These are phyloP conservation scores for Tilletia caries DNA, from an alignment of 1,284 basidiomycete genomes.

Conservation along the genomic window DNA sequence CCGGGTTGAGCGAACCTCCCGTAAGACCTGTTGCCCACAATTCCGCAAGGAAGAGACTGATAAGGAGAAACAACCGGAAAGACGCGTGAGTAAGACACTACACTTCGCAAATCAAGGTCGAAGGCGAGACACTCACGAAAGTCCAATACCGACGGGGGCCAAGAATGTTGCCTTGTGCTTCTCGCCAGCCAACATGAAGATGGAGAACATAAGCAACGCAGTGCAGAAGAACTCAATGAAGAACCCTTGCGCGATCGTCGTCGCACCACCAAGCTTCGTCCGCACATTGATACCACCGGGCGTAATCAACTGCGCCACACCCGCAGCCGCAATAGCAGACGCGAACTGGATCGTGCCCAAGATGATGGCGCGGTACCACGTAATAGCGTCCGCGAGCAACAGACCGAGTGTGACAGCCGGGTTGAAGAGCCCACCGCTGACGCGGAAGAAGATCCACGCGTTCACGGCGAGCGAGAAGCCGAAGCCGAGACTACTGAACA, in stretches of 20 bases:
- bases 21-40: conserved; percentile 35
- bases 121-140: conserved; percentile 54
- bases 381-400: conserved; percentile 42
- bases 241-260: conserved; percentile 30
- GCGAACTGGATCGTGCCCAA: conserved; percentile 26
- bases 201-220: conserved; percentile 29
- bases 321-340: conserved; percentile 33
- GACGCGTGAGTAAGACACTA: no score
- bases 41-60: conserved; percentile 17
- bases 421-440: conserved; percentile 68
- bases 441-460: conserved; percentile 51
- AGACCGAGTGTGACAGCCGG: conserved; percentile 68
- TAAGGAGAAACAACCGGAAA: no score
- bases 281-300: conserved; percentile 23
- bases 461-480: conserved; percentile 8
- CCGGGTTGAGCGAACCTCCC: conserved; percentile 43
- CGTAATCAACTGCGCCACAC: conserved; percentile 22
- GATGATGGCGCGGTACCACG: conserved; percentile 14
- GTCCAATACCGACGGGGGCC: conserved; percentile 70
- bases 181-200: conserved; percentile 37
- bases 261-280: conserved; percentile 16
- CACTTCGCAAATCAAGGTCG: no score
- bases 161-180: conserved; percentile 68
- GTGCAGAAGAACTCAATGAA: conserved; percentile 28
- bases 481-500: background rate